Evolutionary conservation across 805 yeast genomes (phyloP), one percentile per base, ranked within the genome.

Genomic region (Kluyveromyces lactis): DNA sequence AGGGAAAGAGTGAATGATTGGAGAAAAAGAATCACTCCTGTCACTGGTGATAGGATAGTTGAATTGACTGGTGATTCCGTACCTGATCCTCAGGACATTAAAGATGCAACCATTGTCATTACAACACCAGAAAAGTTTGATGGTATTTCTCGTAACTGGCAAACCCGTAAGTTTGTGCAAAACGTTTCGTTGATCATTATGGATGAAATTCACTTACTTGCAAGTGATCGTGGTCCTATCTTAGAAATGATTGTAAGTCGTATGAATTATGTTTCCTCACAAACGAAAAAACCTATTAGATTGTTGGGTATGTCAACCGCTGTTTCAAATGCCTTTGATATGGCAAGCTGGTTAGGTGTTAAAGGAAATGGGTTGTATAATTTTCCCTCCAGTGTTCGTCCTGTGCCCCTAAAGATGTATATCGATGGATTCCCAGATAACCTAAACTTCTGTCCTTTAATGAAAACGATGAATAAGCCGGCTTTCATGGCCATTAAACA

Each of bases 101-200:
- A 77, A 53, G 75, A 76, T 5, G 87, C 97, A 1, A 95, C 90
- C 48, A 73, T 87, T 39, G 81, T 87, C 38, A 95, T 87, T 11
- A 89, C 97, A 0, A 87, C 97, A 0, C 97, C 97, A 0, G 97
- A 87, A 56, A 87, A 87, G 58, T 87, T 95, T 90, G 97, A 87
- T 64, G 97, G 94, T 31, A 95, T 92, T 4, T 89, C 98, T 0
- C 77, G 97, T 59, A 92, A 92, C 31, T 61, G 65, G 81, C 89
- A 49, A 77, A 75, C 58, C 86, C 95, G 51, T 95, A 95, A 86
- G 49, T 66, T 89, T 46, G 86, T 86, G 5, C 79, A 81, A 31
- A 85, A 86, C 49, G 90, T 92, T 8, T 86, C 83, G 49, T 64
- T 92, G 12, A 69, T 92, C 46, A 86, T 92, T 41, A 90, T 92